Base-by-base conservation (phyloP, 2,329 filamentous ascomycete genomes). In the Orbilia oligospora region DNA sequence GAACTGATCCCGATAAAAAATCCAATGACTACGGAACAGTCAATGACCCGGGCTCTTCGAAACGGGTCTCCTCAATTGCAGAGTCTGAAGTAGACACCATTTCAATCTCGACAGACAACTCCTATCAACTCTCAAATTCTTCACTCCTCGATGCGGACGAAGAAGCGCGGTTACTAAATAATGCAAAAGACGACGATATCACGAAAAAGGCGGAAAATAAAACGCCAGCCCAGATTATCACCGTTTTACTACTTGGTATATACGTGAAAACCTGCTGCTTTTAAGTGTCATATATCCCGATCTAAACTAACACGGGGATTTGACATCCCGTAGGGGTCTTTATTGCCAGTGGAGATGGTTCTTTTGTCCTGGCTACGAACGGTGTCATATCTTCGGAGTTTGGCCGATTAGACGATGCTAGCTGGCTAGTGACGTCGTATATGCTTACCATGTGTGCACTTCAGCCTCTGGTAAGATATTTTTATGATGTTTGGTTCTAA, bases 351-450 rank as follows among this genome's bases (percentile, higher is more conserved):
- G 88, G 88, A 16, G 91, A 93, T 81, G 84, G 85, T 0, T 90
- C 89, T 0, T 84, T 93, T 0, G 87, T 93, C 0, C 84, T 93
- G 36, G 91, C 91, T 0, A 91, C 91, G 0, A 89, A 91, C 73
- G 88, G 88, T 0, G 85, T 85, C 2, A 90, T 91, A 66, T 87
- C 89, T 0, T 91, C 89, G 9, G 87, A 90, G 68, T 91, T 91
- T 80, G 85, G 87, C 67, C 85, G 86, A 38, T 82, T 91, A 3
- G 86, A 86, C 16, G 86, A 88, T 65, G 89, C 89, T 2, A 89
- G 87, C 75, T 90, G 89, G 88, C 82, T 90, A 10, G 87, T 88
- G 16, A 88, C 87, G 3, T 85, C 85, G 46, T 89, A 88, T 79
- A 84, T 86, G 0, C 82, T 90, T 14, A 87, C 87, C 0, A 84